Percentiles rank a stretch among this genome's conserved stretches.
Conservation (phyloP, 1,139 yeast species). For the Saccharomycopsis hybrid region DNA sequence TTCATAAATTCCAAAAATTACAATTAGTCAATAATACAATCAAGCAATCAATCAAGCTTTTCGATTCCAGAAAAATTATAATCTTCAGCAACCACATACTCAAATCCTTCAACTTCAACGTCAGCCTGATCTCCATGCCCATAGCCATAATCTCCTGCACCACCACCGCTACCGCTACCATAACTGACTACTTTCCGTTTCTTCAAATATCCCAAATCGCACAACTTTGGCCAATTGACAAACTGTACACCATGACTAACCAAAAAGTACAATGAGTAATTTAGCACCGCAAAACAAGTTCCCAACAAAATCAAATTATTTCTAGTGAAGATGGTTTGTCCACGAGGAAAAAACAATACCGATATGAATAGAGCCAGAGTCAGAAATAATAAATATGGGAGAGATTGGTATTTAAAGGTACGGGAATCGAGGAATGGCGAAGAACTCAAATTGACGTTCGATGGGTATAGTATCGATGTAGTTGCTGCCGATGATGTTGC, state of each 20-base stretch:
- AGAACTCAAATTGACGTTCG: constrained; percentile 12
- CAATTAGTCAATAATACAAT: too few species aligned
- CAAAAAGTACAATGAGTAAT: constrained; percentile 38
- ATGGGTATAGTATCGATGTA: too few species aligned
- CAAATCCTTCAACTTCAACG: constrained; percentile 25
- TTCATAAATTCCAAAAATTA: too few species aligned
- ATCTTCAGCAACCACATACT: constrained; percentile 18
- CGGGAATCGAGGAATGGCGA: constrained; percentile 66
- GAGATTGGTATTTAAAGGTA: constrained; percentile 53
- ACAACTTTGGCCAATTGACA: constrained; percentile 73
- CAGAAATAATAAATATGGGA: constrained; percentile 63
- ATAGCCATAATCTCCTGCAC: constrained; percentile 29
- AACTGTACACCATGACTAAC: constrained; percentile 57
- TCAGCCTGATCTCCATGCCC: constrained; percentile 28
- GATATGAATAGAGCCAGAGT: constrained; percentile 54
- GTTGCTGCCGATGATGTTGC: too few species aligned
- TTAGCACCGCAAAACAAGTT: constrained; percentile 37
- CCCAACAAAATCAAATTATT: constrained; percentile 48
- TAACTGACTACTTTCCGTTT: constrained; percentile 30
- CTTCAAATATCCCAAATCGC: constrained; percentile 36
- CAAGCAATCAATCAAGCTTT: too few species aligned
- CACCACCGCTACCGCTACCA: constrained; percentile 33
- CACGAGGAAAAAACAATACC: constrained; percentile 53
- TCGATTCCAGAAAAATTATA: too few species aligned
- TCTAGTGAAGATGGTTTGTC: constrained; percentile 29